phyloP scores from a whole-genome alignment of 164 flowering plant species.

The Magnolia officinalis region DNA sequence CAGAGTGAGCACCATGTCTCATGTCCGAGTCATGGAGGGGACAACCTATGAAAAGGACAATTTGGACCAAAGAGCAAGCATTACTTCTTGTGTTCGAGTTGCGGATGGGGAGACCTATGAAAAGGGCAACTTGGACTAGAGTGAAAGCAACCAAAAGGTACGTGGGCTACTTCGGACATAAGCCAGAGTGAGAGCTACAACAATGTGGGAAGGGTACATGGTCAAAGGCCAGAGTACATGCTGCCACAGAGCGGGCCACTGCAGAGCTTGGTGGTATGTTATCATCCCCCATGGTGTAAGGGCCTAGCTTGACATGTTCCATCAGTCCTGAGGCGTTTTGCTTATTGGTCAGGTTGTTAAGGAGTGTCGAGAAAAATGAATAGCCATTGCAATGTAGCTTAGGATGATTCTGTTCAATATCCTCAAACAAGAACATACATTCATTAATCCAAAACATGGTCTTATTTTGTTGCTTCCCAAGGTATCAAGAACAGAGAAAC shows the following conservation, averaged over 20 bases:
- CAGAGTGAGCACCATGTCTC: background rate
- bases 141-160: background rate
- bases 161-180: no score
- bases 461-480: background rate
- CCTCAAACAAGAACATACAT: background rate
- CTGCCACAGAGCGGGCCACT: no score
- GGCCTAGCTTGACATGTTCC: no score
- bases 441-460: no score
- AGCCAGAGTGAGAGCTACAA: no score
- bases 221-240: no score
- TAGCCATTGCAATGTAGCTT: background rate
- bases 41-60: background rate
- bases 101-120: background rate
- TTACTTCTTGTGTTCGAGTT: background rate
- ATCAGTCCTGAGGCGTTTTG: no score
- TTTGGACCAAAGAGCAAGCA: background rate
- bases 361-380: background rate
- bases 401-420: background rate
- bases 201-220: no score
- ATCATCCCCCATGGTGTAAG: no score
- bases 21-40: background rate
- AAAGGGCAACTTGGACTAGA: background rate
- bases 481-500: background rate
- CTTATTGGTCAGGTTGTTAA: background rate
- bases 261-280: no score